Conservation (phyloP, 2,329 filamentous ascomycete genomes). For the Penicillium sp. region DNA sequence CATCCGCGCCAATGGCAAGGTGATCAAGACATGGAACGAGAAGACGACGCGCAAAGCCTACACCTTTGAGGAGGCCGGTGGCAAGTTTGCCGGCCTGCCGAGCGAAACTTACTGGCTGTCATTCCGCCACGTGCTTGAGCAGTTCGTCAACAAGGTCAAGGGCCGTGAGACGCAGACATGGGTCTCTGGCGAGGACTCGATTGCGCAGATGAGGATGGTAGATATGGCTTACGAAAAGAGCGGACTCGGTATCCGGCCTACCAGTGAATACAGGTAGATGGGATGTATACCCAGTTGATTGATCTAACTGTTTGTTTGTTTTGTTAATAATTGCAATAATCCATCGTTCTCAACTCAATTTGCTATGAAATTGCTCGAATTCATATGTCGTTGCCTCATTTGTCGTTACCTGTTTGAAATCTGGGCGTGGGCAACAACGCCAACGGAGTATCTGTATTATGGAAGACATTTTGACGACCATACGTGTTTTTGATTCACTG, state of each 20-base stretch:
- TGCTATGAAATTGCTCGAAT: no score
- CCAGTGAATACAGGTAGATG: not conserved
- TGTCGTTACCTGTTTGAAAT: no score
- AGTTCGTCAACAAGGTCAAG: conserved; percentile 47
- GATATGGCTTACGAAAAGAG: conserved; percentile 48
- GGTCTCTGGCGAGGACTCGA: conserved; percentile 41
- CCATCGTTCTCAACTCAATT: no score
- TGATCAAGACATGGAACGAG: conserved; percentile 5
- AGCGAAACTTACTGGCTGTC: conserved; percentile 42
- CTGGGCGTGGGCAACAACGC: no score
- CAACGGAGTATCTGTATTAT: no score
- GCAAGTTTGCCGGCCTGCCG: not conserved
- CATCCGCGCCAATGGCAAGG: conserved; percentile 21
- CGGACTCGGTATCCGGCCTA: conserved; percentile 21
- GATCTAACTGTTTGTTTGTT: no score
- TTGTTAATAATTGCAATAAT: no score
- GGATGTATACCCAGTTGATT: no score
- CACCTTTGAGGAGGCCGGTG: conserved; percentile 6
- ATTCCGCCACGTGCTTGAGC: conserved; percentile 47
- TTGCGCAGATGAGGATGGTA: conserved; percentile 41
- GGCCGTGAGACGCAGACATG: conserved; percentile 37
- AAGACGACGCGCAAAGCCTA: conserved; percentile 5
- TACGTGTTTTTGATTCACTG: no score
- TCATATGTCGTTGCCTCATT: no score
- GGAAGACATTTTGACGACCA: no score